Evolutionary conservation across 371 early-diverging fungal species (phyloP).

Genomic region (Apophysomyces ossiformis): DNA sequence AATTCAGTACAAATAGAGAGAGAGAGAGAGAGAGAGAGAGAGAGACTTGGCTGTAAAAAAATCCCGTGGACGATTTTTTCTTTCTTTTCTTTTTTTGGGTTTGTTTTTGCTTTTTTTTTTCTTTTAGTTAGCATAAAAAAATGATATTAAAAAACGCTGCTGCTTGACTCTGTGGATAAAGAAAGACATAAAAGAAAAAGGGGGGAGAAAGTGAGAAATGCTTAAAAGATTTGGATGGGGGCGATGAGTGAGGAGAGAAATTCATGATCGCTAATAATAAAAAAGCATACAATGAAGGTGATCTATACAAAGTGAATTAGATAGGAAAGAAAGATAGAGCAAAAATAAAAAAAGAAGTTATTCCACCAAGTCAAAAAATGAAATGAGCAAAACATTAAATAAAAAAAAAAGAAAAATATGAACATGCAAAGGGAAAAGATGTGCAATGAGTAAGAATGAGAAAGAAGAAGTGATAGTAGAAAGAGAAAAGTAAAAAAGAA

Average conservation of each 20-base stretch:
- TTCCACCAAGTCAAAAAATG: slow-evolving; percentile 10
- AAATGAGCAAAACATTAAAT: slow-evolving; percentile 4
- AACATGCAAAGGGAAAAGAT: slow-evolving; percentile 4
- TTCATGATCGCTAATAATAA: slow-evolving; percentile 7
- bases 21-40: too few species aligned
- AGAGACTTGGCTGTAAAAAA: slow-evolving; percentile 2
- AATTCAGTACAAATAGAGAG: too few species aligned
- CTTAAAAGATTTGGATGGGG: slow-evolving; percentile 10
- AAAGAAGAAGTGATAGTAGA: neutral
- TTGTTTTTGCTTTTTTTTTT: slow-evolving; percentile 6
- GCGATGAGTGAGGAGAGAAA: neutral
- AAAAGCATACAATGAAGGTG: slow-evolving; percentile 1
- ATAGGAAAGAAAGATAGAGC: neutral
- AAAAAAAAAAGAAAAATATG: neutral
- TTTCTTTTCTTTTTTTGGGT: neutral
- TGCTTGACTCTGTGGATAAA: slow-evolving; percentile 11
- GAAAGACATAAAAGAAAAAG: slow-evolving; percentile 8
- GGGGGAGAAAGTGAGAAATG: neutral
- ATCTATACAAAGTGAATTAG: neutral
- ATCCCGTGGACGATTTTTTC: neutral
- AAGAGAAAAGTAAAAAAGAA: neutral
- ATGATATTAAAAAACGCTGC: slow-evolving; percentile 9
- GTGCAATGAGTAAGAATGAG: neutral
- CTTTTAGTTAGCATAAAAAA: neutral
- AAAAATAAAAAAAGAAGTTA: slow-evolving; percentile 4